A percentile compares a stretch with the other conserved stretches of the same genome.
These are phyloP conservation scores for Neurospora sp. DNA, from an alignment of 495 filamentous ascomycete genomes.

Conservation along the genomic window DNA sequence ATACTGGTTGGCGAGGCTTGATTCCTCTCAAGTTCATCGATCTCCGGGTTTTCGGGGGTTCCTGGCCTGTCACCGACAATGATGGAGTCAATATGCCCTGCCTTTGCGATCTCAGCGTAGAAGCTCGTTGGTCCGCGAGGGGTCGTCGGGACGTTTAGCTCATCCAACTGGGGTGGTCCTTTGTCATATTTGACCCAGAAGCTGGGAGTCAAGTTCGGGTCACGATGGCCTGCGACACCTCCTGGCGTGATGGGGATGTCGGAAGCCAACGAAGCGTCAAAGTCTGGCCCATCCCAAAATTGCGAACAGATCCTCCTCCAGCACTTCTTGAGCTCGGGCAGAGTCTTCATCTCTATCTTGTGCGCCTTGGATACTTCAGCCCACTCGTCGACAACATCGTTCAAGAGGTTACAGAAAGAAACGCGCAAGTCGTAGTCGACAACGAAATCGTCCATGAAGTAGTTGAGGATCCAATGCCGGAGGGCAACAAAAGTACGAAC, in stretches of 20 bases:
- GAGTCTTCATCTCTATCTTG: slow-evolving; percentile 77
- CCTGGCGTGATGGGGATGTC: slow-evolving; percentile 70
- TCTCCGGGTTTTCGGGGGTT: slow-evolving; percentile 26
- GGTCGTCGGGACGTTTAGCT: slow-evolving; percentile 16
- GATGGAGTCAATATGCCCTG: slow-evolving; percentile 36
- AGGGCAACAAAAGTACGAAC: slow-evolving; percentile 94
- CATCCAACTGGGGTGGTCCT: slow-evolving; percentile 33
- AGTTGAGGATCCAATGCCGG: slow-evolving; percentile 97
- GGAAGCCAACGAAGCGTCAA: slow-evolving; percentile 44
- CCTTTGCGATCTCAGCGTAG: slow-evolving; percentile 38
- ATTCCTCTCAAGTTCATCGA: slow-evolving; percentile 19
- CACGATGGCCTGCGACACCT: slow-evolving; percentile 48
- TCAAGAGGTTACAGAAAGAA: slow-evolving; percentile 74
- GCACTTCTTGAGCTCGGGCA: slow-evolving; percentile 91
- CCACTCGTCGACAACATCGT: slow-evolving; percentile 56
- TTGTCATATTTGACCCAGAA: slow-evolving; percentile 33
- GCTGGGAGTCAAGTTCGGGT: slow-evolving; percentile 39
- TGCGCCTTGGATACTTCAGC: slow-evolving; percentile 35
- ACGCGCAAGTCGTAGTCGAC: slow-evolving; percentile 68
- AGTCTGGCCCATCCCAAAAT: slow-evolving; percentile 71
- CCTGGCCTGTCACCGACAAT: slow-evolving; percentile 30
- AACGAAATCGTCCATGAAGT: slow-evolving; percentile 92
- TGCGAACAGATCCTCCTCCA: slow-evolving; percentile 85
- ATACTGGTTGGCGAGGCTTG: slow-evolving; percentile 42
- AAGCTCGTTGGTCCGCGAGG: slow-evolving; percentile 28